Evolutionary conservation across 2,329 filamentous ascomycete species (phyloP).

Genomic region (Huntiella decipiens): DNA sequence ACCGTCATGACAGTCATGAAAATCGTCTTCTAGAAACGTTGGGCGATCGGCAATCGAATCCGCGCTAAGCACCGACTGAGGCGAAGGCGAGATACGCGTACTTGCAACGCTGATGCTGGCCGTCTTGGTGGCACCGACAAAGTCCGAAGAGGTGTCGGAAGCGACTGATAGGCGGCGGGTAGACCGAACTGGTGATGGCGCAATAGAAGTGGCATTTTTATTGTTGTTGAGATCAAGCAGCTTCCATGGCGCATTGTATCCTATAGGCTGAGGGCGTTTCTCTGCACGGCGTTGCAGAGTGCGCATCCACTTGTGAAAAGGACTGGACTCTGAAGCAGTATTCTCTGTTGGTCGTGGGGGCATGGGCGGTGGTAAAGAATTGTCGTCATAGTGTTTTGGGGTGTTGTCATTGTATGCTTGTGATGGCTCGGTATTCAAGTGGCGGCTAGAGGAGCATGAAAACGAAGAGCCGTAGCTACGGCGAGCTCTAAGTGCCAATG

Average conservation of each 20-base stretch:
- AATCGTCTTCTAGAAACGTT: constrained; percentile 47
- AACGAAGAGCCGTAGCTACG: neutral
- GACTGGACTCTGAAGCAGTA: neutral
- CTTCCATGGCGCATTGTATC: constrained; percentile 20
- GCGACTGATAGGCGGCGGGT: constrained; percentile 22
- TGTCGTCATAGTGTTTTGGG: neutral
- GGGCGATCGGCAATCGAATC: constrained; percentile 16
- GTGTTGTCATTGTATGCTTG: neutral
- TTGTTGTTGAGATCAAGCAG: constrained; percentile 15
- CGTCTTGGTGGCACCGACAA: constrained; percentile 65
- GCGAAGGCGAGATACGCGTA: constrained; percentile 33
- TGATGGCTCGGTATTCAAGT: neutral
- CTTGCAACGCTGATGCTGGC: constrained; percentile 61
- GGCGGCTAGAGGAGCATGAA: neutral
- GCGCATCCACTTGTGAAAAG: constrained; percentile 57
- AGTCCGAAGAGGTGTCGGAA: constrained; percentile 57
- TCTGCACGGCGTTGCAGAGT: constrained; percentile 41
- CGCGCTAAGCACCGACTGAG: neutral
- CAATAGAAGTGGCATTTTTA: neutral
- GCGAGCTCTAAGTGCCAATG: neutral
- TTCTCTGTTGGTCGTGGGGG: no score
- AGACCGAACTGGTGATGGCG: constrained; percentile 11
- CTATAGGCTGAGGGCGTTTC: constrained; percentile 19
- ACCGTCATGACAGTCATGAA: constrained; percentile 15
- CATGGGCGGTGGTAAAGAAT: neutral